phyloP scores from a whole-genome alignment of 768 basidiomycete species.

The Thelephora ganbajun region DNA sequence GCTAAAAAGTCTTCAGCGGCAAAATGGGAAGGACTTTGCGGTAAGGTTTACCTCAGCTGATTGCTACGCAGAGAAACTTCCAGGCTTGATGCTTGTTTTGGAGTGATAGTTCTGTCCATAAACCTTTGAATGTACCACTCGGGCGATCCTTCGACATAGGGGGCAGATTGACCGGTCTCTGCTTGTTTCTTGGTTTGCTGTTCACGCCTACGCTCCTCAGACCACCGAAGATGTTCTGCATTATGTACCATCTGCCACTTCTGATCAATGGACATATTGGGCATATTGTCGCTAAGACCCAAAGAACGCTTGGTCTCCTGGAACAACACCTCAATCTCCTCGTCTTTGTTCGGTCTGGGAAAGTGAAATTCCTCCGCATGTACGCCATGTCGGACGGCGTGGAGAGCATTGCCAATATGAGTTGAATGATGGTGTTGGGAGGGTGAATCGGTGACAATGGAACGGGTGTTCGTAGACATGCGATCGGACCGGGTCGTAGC shows the following conservation, averaged over 20 bases:
- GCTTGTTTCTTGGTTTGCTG: slow-evolving; percentile 46
- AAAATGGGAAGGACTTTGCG: background rate
- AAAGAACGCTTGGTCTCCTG: slow-evolving; percentile 61
- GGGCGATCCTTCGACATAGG: slow-evolving; percentile 56
- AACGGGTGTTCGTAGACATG: slow-evolving; percentile 48
- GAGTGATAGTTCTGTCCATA: slow-evolving; percentile 71
- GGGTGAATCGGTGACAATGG: slow-evolving; percentile 32
- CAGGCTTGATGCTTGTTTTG: slow-evolving; percentile 67
- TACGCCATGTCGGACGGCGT: slow-evolving; percentile 21
- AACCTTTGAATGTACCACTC: slow-evolving; percentile 92
- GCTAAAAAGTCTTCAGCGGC: slow-evolving; percentile 23
- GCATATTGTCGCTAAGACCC: slow-evolving; percentile 40
- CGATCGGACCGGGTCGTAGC: slow-evolving; percentile 44
- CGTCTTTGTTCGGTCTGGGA: slow-evolving; percentile 60
- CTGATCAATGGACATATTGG: slow-evolving; percentile 55
- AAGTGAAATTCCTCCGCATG: slow-evolving; percentile 52
- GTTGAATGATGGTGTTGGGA: slow-evolving; percentile 42
- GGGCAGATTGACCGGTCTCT: slow-evolving; percentile 39
- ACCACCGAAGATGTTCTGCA: slow-evolving; percentile 70
- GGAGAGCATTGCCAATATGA: slow-evolving; percentile 9
- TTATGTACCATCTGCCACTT: slow-evolving; percentile 89
- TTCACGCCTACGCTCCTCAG: slow-evolving; percentile 51
- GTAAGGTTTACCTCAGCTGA: slow-evolving; percentile 50
- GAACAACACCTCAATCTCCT: slow-evolving; percentile 72
- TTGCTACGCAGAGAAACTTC: slow-evolving; percentile 68